phyloP scores from a whole-genome alignment of 768 basidiomycete genomes.

The Trametes meyenii region DNA sequence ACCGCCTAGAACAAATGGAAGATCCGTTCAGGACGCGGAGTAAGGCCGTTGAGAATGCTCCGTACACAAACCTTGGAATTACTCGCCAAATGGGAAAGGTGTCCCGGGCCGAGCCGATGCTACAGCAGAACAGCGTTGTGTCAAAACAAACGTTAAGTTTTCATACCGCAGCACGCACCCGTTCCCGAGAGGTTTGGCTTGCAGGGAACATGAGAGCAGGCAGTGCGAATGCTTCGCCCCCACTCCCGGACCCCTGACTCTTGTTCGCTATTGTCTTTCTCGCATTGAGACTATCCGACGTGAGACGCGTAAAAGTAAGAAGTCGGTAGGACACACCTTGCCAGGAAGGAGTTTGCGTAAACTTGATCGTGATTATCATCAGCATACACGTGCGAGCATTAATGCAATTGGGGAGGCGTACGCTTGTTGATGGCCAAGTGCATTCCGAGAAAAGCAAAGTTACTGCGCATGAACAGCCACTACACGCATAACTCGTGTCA shows the following conservation, averaged over 20 bases:
- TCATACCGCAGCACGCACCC: neutral
- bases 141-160: neutral
- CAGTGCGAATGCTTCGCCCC: constrained; percentile 2
- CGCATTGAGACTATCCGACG: constrained; percentile 15
- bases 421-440: constrained; percentile 35
- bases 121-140: neutral
- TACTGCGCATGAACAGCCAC: constrained; percentile 32
- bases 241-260: constrained; percentile 7
- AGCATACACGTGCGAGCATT: neutral
- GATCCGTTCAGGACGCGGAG: neutral
- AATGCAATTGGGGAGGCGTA: neutral
- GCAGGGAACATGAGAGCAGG: constrained; percentile 10
- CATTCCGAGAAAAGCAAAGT: constrained; percentile 31
- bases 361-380: constrained; percentile 14
- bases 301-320: neutral
- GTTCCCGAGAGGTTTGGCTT: constrained; percentile 4
- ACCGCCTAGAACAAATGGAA: neutral
- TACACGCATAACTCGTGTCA: neutral
- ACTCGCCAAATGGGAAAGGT: neutral
- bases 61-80: neutral
- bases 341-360: constrained; percentile 32
- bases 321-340: constrained; percentile 20
- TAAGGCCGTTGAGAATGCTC: neutral
- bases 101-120: neutral
- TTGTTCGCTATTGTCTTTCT: constrained; percentile 17